Evolutionary conservation across 768 basidiomycete species (phyloP).

Genomic region (Aureoboletus auriporus): DNA sequence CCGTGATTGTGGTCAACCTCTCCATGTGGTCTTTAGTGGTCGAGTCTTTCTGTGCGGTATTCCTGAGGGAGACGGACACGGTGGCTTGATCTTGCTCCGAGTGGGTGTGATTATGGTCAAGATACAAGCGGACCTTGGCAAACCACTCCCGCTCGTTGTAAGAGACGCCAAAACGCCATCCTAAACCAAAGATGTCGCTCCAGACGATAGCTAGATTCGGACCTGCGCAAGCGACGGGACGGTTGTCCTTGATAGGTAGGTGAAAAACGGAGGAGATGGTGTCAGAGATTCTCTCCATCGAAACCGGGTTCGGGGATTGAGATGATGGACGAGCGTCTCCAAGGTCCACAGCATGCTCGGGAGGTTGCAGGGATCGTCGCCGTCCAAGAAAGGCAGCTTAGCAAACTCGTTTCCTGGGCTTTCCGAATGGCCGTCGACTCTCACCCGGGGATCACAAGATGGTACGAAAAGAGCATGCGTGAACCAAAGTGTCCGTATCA

Average conservation of each 20-base stretch:
- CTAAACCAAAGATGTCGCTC: conserved; percentile 25
- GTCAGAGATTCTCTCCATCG: conserved; percentile 25
- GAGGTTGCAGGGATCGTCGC: not conserved
- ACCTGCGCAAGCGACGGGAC: conserved; percentile 13
- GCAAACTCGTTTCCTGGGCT: too few relatives aligned
- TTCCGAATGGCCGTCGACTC: too few relatives aligned
- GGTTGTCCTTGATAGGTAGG: conserved; percentile 18
- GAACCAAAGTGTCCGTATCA: too few relatives aligned
- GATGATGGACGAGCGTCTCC: too few relatives aligned
- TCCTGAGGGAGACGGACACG: conserved; percentile 10
- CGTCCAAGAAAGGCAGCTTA: not conserved
- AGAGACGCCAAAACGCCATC: conserved; percentile 26
- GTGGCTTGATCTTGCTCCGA: conserved; percentile 18
- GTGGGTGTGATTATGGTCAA: conserved; percentile 25
- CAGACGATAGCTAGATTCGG: conserved; percentile 11
- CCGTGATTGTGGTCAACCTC: conserved; percentile 14
- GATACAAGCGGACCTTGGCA: conserved; percentile 19
- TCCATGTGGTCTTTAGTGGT: conserved; percentile 3
- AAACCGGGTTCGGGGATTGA: not conserved
- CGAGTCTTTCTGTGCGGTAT: not conserved
- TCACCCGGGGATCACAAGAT: too few relatives aligned
- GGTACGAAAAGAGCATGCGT: too few relatives aligned
- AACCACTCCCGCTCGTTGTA: conserved; percentile 19
- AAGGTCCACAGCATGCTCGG: too few relatives aligned
- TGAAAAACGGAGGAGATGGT: conserved; percentile 22